Base-by-base conservation (phyloP, 2,329 filamentous ascomycete species). In the Acrocalymma vagum region DNA sequence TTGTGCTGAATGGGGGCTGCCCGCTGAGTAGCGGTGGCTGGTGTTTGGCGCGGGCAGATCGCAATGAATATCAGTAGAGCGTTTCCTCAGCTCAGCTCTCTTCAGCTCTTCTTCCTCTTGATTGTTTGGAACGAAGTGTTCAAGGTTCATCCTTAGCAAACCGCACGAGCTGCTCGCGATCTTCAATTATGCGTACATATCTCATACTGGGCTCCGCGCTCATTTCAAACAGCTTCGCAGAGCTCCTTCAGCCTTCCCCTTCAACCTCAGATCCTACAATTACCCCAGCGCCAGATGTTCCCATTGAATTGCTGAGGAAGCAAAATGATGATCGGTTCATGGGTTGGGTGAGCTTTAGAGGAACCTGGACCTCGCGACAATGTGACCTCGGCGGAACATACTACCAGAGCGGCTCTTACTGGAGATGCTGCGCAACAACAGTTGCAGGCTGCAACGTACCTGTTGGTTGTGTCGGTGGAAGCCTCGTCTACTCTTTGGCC, bases 291-390 rank as follows among this genome's bases (percentile, higher is more conserved):
- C 56, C 59, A 7, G 34, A 56, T 14, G 26, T 48, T 18, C 40
- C 47, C 7, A 26, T 49, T 23, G 55, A 62, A 38, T 45, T 63
- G 4, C 37, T 61, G 4, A 56, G 41, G 26, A 61, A 53, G 28
- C 60, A 62, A 28, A 53, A 58, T 31, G 34, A 60, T 23, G 44
- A 50, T 24, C 41, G 46, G 9, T 60, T 53, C 34, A 58, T 62
- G 30, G 58, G 58, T 33, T 63, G 60, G 60, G 23, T 61, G 2
- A 42, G 37, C 2, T 29, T 32, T 6, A 29, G 24, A 9, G 50
- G 49, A 8, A 16, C 6, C 6, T 63, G 58, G 58, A 31, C 42
- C 0, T 42, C 35, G 16, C 27, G 49, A 23, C 30, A 35, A 5
- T 63, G 57, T 24, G 48, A 56, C 22, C 1, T 37, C 26, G 58